Conservation (phyloP, 225 moss, liverwort and hornwort species). For the Sphagnum tenellum region DNA sequence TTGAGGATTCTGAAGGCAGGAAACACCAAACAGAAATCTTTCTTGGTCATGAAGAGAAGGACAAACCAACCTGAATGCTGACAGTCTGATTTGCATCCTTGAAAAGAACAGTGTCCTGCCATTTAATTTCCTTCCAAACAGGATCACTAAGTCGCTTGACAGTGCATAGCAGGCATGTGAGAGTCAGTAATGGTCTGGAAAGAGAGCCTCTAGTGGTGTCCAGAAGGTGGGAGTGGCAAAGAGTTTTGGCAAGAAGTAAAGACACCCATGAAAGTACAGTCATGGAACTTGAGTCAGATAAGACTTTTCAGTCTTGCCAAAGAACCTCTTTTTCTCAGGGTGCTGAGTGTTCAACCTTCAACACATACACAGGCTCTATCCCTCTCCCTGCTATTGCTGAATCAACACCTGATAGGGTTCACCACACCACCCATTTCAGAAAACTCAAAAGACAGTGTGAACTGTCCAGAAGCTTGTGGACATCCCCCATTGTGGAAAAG, state of each 20-base stretch:
- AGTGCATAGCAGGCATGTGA: slow-evolving; percentile 45
- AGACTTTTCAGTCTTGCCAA: slow-evolving; percentile 27
- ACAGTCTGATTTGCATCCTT: slow-evolving; percentile 26
- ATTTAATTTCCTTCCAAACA: slow-evolving; percentile 42
- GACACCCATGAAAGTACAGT: slow-evolving; percentile 42
- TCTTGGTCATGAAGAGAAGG: too few relatives aligned
- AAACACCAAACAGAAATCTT: too few relatives aligned
- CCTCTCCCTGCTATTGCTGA: slow-evolving; percentile 11
- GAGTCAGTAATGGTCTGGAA: slow-evolving; percentile 40
- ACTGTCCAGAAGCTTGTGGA: too few relatives aligned
- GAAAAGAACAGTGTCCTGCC: slow-evolving; percentile 30
- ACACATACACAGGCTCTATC: slow-evolving; percentile 8
- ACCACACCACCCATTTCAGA: too few relatives aligned
- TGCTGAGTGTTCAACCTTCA: slow-evolving; percentile 29
- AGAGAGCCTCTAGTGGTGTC: slow-evolving; percentile 47
- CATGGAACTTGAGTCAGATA: slow-evolving; percentile 36
- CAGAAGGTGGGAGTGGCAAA: slow-evolving; percentile 51
- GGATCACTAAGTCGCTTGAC: slow-evolving; percentile 36
- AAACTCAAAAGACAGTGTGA: too few relatives aligned
- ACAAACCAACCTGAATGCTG: slow-evolving; percentile 40
- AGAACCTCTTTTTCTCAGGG: slow-evolving; percentile 29
- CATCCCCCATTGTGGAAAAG: too few relatives aligned
- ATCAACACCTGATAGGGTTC: slow-evolving; percentile 17
- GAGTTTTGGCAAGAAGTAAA: slow-evolving; percentile 60
- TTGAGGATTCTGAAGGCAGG: too few relatives aligned